Evolutionary conservation across 371 early-diverging fungal genomes (phyloP).

Genomic region (Mucor velutinosus): DNA sequence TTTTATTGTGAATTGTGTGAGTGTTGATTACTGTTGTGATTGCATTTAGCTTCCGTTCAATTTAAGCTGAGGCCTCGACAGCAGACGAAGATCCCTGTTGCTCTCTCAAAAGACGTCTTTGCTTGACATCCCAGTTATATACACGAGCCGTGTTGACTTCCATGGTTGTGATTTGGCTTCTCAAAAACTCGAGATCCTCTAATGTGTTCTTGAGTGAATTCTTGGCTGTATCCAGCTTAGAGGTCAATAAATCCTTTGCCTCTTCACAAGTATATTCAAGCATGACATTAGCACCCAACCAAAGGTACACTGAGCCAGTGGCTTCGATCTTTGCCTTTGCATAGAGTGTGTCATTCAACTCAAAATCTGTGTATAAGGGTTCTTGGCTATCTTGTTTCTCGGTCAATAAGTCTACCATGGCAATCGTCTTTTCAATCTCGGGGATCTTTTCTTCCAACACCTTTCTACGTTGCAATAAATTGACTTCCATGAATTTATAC

Average conservation of each 20-base stretch:
- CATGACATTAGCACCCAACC: slow-evolving; percentile 98
- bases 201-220: slow-evolving; percentile 69
- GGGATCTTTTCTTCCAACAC: slow-evolving; percentile 91
- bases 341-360: slow-evolving; percentile 93
- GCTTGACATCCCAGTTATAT: slow-evolving; percentile 97
- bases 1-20: not conserved
- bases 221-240: slow-evolving; percentile 79
- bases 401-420: slow-evolving; percentile 79
- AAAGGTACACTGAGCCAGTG: slow-evolving; percentile 84
- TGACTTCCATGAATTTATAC: slow-evolving; percentile 96
- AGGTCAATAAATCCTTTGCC: slow-evolving; percentile 77
- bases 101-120: slow-evolving; percentile 60
- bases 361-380: slow-evolving; percentile 83
- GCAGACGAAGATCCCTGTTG: slow-evolving; percentile 33
- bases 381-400: slow-evolving; percentile 69
- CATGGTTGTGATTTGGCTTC: slow-evolving; percentile 97
- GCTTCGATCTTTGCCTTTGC: slow-evolving; percentile 81
- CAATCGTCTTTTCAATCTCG: slow-evolving; percentile 93
- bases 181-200: slow-evolving; percentile 93
- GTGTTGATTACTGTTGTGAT: not conserved
- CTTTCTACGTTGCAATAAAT: slow-evolving; percentile 79
- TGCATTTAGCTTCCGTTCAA: not conserved
- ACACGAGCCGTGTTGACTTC: slow-evolving; percentile 98
- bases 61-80: slow-evolving; percentile 17
- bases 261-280: slow-evolving; percentile 92